phyloP scores from a whole-genome alignment of 2,329 filamentous ascomycete genomes.

The Botrytis deweyae region DNA sequence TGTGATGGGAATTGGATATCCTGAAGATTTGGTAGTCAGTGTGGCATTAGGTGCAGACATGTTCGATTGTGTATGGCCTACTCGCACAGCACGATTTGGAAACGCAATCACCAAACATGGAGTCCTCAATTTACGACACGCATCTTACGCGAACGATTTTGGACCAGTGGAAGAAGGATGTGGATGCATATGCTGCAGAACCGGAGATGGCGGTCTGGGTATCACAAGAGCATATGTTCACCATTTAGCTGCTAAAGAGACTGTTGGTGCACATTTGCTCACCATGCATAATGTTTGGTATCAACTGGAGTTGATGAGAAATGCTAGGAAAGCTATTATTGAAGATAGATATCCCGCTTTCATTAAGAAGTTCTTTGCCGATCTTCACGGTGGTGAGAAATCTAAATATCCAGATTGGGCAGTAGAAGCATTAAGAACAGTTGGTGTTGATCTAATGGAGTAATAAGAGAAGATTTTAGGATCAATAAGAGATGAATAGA shows the following conservation, averaged over 20 bases:
- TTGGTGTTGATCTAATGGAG: slow-evolving; percentile 72
- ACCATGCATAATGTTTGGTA: slow-evolving; percentile 98
- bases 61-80: slow-evolving; percentile 99
- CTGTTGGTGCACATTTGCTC: slow-evolving; percentile 78
- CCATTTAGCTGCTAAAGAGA: slow-evolving; percentile 92
- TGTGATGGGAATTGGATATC: slow-evolving; percentile 98
- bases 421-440: slow-evolving; percentile 70
- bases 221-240: slow-evolving; percentile 88
- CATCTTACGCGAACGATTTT: slow-evolving; percentile 76
- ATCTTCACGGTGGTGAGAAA: slow-evolving; percentile 64
- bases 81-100: slow-evolving; percentile 90
- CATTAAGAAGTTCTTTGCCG: slow-evolving; percentile 72
- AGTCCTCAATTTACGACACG: slow-evolving; percentile 80
- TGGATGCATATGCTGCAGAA: slow-evolving; percentile 73
- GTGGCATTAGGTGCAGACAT: slow-evolving; percentile 95
- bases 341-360: slow-evolving; percentile 79
- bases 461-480: not conserved
- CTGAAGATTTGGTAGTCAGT: slow-evolving; percentile 91
- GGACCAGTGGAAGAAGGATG: slow-evolving; percentile 80
- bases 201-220: slow-evolving; percentile 68
- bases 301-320: slow-evolving; percentile 78
- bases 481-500: slow-evolving; percentile 11
- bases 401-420: slow-evolving; percentile 78
- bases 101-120: slow-evolving; percentile 84
- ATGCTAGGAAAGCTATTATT: slow-evolving; percentile 73